Conservation (phyloP, 257 asterid species). For the Echites panduratus region DNA sequence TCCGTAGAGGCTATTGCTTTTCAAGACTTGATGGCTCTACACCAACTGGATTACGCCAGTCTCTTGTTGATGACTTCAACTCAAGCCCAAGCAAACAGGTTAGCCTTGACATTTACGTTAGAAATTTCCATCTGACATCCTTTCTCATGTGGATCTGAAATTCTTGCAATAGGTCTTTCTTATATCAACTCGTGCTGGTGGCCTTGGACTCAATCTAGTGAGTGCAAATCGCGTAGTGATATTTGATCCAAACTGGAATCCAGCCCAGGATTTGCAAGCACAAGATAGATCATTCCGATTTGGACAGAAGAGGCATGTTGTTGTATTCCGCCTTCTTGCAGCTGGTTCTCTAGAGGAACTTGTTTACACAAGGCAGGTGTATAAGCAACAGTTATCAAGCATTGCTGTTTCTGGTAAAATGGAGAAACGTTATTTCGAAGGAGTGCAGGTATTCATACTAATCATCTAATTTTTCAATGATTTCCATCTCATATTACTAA, state of each 20-base stretch:
- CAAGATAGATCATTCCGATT: constrained; percentile 91
- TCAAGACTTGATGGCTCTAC: constrained; percentile 94
- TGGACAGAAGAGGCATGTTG: constrained; percentile 88
- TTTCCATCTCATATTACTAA: background rate
- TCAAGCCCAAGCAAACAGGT: constrained; percentile 98
- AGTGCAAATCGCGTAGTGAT: constrained; percentile 92
- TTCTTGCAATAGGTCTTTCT: constrained; percentile 60
- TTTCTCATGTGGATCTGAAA: constrained; percentile 8
- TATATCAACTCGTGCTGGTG: constrained; percentile 96
- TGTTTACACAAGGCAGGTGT: constrained; percentile 80
- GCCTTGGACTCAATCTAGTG: constrained; percentile 90
- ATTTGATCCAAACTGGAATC: constrained; percentile 98
- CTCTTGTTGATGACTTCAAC: constrained; percentile 88
- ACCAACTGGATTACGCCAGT: constrained; percentile 73
- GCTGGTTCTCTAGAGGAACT: constrained; percentile 98
- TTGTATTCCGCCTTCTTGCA: constrained; percentile 89
- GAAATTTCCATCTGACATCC: background rate
- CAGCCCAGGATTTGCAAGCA: constrained; percentile 97
- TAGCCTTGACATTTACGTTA: constrained; percentile 12
- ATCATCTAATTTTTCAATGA: constrained; percentile 2
- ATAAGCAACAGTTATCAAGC: constrained; percentile 89
- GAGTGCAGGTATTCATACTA: constrained; percentile 64
- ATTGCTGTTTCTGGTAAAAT: constrained; percentile 86
- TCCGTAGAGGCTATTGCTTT: constrained; percentile 87
- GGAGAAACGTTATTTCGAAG: constrained; percentile 90